These are phyloP conservation scores for Lomentospora prolificans DNA, from an alignment of 2,329 filamentous ascomycete species.

Conservation along the genomic window DNA sequence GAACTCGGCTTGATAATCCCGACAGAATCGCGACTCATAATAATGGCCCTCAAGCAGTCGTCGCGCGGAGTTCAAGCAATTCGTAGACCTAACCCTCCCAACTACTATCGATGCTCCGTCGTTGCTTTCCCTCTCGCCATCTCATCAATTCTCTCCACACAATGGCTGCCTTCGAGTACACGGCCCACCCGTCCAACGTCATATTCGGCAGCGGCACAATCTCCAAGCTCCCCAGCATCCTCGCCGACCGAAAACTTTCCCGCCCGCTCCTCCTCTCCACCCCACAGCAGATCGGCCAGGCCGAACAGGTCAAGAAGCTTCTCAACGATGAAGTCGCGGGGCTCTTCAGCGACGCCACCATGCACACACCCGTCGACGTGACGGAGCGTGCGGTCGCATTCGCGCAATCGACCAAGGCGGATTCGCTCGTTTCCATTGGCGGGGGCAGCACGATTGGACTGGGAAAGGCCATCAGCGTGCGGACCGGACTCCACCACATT, in stretches of 20 bases:
- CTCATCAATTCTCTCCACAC: conserved; percentile 6
- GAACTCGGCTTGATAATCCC: too few relatives aligned
- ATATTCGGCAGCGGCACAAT: conserved; percentile 48
- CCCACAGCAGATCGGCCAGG: conserved; percentile 37
- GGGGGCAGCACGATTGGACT: conserved; percentile 54
- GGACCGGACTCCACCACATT: conserved; percentile 43
- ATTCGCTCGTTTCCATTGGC: conserved; percentile 49
- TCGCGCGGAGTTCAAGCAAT: too few relatives aligned
- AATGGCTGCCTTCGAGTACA: conserved; percentile 48
- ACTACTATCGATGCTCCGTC: too few relatives aligned
- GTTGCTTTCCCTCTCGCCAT: neutral
- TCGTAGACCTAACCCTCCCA: too few relatives aligned
- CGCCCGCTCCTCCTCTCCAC: conserved; percentile 36
- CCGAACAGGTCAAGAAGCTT: conserved; percentile 18
- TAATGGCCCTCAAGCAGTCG: too few relatives aligned
- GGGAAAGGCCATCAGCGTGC: conserved; percentile 47
- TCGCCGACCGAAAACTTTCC: conserved; percentile 32
- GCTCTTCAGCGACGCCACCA: conserved; percentile 43
- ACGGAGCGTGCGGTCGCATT: conserved; percentile 46
- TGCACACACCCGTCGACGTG: conserved; percentile 51
- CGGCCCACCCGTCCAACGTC: conserved; percentile 38
- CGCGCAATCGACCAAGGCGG: conserved; percentile 32
- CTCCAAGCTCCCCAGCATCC: conserved; percentile 32
- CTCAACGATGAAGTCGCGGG: conserved; percentile 17
- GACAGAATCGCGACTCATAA: too few relatives aligned